Evolutionary conservation across 495 filamentous ascomycete genomes (phyloP).

Genomic region (Lophiostoma macrostomum): DNA sequence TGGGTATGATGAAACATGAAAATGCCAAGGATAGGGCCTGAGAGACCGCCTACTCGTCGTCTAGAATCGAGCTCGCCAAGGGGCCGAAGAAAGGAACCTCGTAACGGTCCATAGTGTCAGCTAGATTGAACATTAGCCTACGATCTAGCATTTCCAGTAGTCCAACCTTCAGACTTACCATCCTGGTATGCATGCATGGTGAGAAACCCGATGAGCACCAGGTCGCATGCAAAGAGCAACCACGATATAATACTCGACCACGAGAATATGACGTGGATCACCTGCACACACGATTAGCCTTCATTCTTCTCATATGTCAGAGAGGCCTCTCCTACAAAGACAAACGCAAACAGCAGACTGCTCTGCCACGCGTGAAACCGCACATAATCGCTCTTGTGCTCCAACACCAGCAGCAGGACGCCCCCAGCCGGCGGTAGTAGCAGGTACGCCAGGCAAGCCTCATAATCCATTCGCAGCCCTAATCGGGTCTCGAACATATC

Average conservation of each 20-base stretch:
- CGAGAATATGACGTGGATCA: slow-evolving; percentile 77
- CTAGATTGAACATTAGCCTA: slow-evolving; percentile 39
- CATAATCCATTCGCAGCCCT: slow-evolving; percentile 67
- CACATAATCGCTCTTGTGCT: slow-evolving; percentile 96
- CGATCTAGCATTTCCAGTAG: neutral
- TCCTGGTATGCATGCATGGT: slow-evolving; percentile 78
- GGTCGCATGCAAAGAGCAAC: slow-evolving; percentile 72
- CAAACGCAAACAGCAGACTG: slow-evolving; percentile 74
- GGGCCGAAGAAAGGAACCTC: slow-evolving; percentile 86
- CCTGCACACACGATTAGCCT: slow-evolving; percentile 39
- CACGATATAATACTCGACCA: slow-evolving; percentile 83
- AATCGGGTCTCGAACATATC: slow-evolving; percentile 70
- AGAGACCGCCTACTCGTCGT: slow-evolving; percentile 65
- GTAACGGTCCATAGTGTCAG: slow-evolving; percentile 85
- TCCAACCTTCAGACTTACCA: slow-evolving; percentile 58
- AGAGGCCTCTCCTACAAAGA: slow-evolving; percentile 61
- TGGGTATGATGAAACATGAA: neutral
- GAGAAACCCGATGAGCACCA: slow-evolving; percentile 73
- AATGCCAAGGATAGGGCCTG: slow-evolving; percentile 6
- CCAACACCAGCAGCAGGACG: slow-evolving; percentile 77
- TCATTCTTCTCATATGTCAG: neutral
- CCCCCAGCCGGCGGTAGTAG: slow-evolving; percentile 81
- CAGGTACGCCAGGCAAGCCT: slow-evolving; percentile 89
- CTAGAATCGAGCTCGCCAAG: slow-evolving; percentile 85
- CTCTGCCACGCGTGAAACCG: slow-evolving; percentile 98